Evolutionary conservation across 345 rosid species (phyloP).

Genomic region (Hevea brasiliensis): DNA sequence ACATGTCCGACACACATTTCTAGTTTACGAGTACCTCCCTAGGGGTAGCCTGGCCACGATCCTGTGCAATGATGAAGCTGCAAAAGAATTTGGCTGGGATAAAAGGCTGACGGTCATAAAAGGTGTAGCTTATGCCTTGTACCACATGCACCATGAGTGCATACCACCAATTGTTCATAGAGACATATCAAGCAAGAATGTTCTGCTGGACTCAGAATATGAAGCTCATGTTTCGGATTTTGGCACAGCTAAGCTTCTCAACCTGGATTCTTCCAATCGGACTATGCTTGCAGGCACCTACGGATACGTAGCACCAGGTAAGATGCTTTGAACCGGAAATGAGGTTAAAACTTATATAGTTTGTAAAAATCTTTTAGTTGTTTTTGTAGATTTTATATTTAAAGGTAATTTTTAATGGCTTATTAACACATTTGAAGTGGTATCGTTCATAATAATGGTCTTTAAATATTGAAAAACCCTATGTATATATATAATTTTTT

Average conservation of each 20-base stretch:
- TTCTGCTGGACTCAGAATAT: constrained; percentile 10
- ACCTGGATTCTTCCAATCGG: neutral
- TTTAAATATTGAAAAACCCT: too few species aligned
- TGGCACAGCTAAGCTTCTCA: constrained; percentile 17
- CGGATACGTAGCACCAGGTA: constrained; percentile 22
- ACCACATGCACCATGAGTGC: constrained; percentile 18
- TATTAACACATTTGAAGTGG: too few species aligned
- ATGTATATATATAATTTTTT: too few species aligned
- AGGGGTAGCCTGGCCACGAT: constrained; percentile 27
- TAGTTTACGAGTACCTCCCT: constrained; percentile 39
- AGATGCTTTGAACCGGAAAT: too few species aligned
- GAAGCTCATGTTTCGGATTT: constrained; percentile 19
- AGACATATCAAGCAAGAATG: constrained; percentile 18
- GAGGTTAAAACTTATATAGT: too few species aligned
- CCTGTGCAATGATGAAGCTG: constrained; percentile 11
- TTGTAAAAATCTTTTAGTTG: too few species aligned
- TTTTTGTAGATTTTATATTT: too few species aligned
- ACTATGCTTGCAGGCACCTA: constrained; percentile 14
- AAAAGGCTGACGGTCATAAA: constrained; percentile 20
- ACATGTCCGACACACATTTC: constrained; percentile 18
- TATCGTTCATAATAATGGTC: too few species aligned
- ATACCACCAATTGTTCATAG: constrained; percentile 9
- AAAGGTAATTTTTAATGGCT: too few species aligned
- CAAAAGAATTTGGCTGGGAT: constrained; percentile 26
- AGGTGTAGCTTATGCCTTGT: constrained; percentile 16